phyloP scores from a whole-genome alignment of 108 stramenopile species.

The Parietichytrium sp. region DNA sequence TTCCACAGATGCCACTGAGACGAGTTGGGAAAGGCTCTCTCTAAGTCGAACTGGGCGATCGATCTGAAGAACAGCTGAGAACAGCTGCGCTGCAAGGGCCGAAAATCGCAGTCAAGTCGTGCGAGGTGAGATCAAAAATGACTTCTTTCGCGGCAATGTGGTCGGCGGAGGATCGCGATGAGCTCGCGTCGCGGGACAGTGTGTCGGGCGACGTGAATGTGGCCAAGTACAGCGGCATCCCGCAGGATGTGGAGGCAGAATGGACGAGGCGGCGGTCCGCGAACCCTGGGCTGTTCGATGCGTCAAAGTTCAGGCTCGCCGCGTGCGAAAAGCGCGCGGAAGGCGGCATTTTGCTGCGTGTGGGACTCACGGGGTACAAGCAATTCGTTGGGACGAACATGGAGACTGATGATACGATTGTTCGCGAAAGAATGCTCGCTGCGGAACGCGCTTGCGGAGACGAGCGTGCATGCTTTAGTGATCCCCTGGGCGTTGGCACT shows the following conservation, averaged over 20 bases:
- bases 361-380: neutral
- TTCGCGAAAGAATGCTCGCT: neutral
- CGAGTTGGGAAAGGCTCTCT: too few relatives aligned
- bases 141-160: too few relatives aligned
- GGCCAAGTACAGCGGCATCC: too few relatives aligned
- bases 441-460: neutral
- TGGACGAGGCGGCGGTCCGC: neutral
- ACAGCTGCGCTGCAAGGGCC: too few relatives aligned
- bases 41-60: too few relatives aligned
- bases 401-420: neutral
- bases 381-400: constrained; percentile 1
- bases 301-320: neutral
- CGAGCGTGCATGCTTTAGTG: neutral
- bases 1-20: too few relatives aligned
- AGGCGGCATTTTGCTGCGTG: neutral
- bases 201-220: too few relatives aligned
- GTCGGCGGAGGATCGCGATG: too few relatives aligned
- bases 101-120: too few relatives aligned
- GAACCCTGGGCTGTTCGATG: neutral
- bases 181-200: too few relatives aligned
- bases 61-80: too few relatives aligned
- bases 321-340: neutral
- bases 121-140: too few relatives aligned
- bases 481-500: neutral
- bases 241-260: neutral